Evolutionary conservation across 2,329 filamentous ascomycete genomes (phyloP).

Genomic region (Metarhizium sp.): DNA sequence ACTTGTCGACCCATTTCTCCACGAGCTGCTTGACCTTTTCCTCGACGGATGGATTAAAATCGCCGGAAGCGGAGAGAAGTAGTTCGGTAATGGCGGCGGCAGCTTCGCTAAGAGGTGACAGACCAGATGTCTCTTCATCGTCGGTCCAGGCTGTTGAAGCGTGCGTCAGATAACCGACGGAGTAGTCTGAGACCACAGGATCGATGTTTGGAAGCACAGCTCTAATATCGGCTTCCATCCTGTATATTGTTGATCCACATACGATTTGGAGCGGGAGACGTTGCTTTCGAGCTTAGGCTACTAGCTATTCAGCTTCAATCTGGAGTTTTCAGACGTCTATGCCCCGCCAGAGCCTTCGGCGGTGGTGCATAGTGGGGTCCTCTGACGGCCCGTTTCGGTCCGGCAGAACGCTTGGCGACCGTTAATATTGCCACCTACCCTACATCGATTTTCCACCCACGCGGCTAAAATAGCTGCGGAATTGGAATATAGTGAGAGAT

Average conservation of each 20-base stretch:
- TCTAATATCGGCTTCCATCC: conserved; percentile 84
- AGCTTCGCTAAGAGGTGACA: conserved; percentile 75
- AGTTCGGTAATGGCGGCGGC: conserved; percentile 78
- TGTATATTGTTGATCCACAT: conserved; percentile 5
- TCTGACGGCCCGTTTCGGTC: conserved; percentile 1
- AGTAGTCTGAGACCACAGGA: conserved; percentile 83
- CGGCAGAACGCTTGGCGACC: not conserved
- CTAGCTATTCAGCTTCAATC: not conserved
- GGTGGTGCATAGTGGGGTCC: not conserved
- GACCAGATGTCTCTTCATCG: conserved; percentile 54
- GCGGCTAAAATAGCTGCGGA: not conserved
- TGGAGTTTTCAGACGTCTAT: conserved; percentile 1
- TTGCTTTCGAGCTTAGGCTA: not conserved
- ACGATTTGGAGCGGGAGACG: not conserved
- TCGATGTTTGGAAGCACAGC: conserved; percentile 79
- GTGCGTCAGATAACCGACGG: conserved; percentile 87
- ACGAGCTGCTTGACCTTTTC: conserved; percentile 74
- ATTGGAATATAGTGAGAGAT: not conserved
- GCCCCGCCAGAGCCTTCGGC: not conserved
- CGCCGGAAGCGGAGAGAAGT: conserved; percentile 85
- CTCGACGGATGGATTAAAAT: conserved; percentile 62
- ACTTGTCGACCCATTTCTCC: conserved; percentile 77
- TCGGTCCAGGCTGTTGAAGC: conserved; percentile 81
- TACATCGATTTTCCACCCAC: not conserved
- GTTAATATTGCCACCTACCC: not conserved